Evolutionary conservation across 208 protist species (phyloP).

Genomic region (Trypanosoma vivax): DNA sequence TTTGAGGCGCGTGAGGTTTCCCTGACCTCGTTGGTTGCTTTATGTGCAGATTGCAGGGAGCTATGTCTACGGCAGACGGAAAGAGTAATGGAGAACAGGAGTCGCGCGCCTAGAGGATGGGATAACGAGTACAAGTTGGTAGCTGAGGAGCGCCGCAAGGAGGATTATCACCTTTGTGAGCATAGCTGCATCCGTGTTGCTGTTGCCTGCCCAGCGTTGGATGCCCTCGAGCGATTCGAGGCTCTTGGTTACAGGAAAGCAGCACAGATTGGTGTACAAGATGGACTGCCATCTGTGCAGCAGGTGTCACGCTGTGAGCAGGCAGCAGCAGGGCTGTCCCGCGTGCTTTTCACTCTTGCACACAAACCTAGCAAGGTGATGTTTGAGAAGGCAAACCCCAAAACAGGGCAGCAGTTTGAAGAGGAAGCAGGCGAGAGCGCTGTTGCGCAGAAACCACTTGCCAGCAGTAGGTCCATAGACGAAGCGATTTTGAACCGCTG

Average conservation of each 20-base stretch:
- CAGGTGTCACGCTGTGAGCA: slow-evolving; percentile 60
- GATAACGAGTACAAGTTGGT: slow-evolving; percentile 42
- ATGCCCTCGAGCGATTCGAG: slow-evolving; percentile 30
- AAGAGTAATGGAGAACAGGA: slow-evolving; percentile 48
- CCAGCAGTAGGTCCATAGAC: slow-evolving; percentile 35
- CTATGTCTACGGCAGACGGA: slow-evolving; percentile 49
- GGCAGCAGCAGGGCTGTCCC: slow-evolving; percentile 42
- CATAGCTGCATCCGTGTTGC: slow-evolving; percentile 31
- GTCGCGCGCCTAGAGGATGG: slow-evolving; percentile 59
- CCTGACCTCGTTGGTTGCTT: slow-evolving; percentile 41
- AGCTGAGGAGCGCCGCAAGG: slow-evolving; percentile 36
- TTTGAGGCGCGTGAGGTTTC: slow-evolving; percentile 33
- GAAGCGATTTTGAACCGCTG: slow-evolving; percentile 43
- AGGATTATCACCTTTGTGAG: slow-evolving; percentile 48
- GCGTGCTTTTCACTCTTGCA: slow-evolving; percentile 50
- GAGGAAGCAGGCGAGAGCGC: slow-evolving; percentile 23
- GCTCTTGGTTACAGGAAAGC: slow-evolving; percentile 15
- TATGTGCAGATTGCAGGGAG: slow-evolving; percentile 53
- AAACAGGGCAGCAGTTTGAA: slow-evolving; percentile 15
- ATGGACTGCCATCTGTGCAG: slow-evolving; percentile 27
- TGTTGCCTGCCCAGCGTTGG: slow-evolving; percentile 28
- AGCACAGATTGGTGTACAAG: neutral
- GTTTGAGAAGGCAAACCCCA: slow-evolving; percentile 31
- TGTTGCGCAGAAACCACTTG: slow-evolving; percentile 43
- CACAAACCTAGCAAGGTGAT: slow-evolving; percentile 76